Evolutionary conservation across 192 early-diverging fungal genomes (phyloP), one percentile per base, ranked within the genome.

Genomic region (Coemansia sp.): DNA sequence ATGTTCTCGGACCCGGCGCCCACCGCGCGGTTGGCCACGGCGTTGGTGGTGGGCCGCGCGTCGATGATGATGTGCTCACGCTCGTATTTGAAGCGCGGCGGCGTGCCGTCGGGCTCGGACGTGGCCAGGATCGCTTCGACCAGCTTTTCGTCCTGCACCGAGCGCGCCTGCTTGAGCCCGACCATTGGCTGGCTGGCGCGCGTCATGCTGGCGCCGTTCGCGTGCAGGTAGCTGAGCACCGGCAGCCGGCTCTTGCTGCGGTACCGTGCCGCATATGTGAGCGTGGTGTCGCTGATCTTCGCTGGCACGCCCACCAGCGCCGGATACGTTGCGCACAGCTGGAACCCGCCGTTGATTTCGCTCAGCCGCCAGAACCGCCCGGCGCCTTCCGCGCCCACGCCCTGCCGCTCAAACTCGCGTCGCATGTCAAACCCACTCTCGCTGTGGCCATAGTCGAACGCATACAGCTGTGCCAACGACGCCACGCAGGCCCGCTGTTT

Each of bases 111-210:
- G 10, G 60, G 58, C 49, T 75, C 65, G 52, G 34, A 58, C 26
- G 90, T 83, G 38, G 84, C 64, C 66, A 97, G 88, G 29, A 99
- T 94, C 30, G 86, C 86, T 60, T 97, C 93, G 19, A 96, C 85
- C 9, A 99, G 75, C 73, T 94, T 95, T 55, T 99, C 96, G 60
- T 99, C 96, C 70, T 99, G 96, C 47, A 94, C 87, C 9, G 93
- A 96, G 28, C 96, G 80, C 50, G 89, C 90, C 62, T 93, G 90
- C 60, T 90, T 90, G n/a, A 99, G 80, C 1, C 96, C 96, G 28
- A 92, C 91, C 82, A 99, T 86, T 0, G 96, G 96, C 67, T 99
- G 96, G 54, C 88, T 87, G 4, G 87, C 90, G 28, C 96, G 84
- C 25, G 96, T 96, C 54, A 99, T 93, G 15, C 91, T 86, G 22